phyloP scores from a whole-genome alignment of 208 protist genomes.

The Leishmania tarentolae region DNA sequence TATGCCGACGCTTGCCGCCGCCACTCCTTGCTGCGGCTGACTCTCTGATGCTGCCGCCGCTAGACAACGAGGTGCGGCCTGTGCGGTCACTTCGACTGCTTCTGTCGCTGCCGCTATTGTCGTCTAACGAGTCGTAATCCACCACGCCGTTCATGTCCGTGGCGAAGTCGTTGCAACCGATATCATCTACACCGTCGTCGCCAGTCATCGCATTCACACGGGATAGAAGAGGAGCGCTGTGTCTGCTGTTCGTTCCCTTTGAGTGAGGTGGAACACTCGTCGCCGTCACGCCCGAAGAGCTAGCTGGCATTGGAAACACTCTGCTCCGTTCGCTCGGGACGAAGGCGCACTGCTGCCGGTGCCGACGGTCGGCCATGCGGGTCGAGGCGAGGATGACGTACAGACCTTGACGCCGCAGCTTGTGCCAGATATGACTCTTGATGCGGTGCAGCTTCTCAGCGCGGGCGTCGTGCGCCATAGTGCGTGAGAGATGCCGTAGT shows the following conservation, averaged over 20 bases:
- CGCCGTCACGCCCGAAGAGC: neutral
- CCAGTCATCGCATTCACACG: neutral
- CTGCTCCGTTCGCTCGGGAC: slow-evolving; percentile 22
- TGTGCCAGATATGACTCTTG: slow-evolving; percentile 37
- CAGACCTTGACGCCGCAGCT: slow-evolving; percentile 36
- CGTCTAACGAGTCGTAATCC: slow-evolving; percentile 4
- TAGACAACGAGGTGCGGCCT: slow-evolving; percentile 1
- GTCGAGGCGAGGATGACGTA: slow-evolving; percentile 49
- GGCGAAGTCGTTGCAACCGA: slow-evolving; percentile 5
- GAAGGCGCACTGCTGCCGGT: slow-evolving; percentile 26
- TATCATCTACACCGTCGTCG: slow-evolving; percentile 2
- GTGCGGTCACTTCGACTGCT: slow-evolving; percentile 10
- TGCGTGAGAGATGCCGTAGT: slow-evolving; percentile 5
- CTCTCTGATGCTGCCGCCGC: neutral
- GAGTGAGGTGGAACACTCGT: neutral
- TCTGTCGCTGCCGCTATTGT: slow-evolving; percentile 11
- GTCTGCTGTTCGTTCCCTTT: neutral
- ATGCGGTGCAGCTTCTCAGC: slow-evolving; percentile 34
- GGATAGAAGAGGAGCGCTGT: neutral
- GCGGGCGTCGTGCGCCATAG: slow-evolving; percentile 17
- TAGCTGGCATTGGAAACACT: slow-evolving; percentile 4
- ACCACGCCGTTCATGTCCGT: slow-evolving; percentile 2
- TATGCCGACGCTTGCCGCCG: neutral
- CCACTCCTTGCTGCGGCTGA: neutral
- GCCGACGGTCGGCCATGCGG: slow-evolving; percentile 31